Evolutionary conservation across 164 flowering plant species (phyloP).

Genomic region (Amborella trichopoda): DNA sequence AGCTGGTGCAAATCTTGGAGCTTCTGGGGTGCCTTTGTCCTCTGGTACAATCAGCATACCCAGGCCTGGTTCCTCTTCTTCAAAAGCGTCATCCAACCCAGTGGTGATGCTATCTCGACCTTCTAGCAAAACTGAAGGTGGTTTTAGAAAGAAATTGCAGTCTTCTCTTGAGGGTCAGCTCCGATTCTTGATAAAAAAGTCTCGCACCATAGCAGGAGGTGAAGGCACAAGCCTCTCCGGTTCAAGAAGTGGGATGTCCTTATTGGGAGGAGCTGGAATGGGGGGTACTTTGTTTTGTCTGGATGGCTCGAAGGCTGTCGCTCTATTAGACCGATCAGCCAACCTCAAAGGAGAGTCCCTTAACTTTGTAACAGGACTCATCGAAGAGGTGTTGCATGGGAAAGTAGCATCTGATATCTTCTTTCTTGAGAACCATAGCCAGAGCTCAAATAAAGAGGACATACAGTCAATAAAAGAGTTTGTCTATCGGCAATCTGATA

Average conservation of each 20-base stretch:
- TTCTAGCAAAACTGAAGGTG: slow-evolving; percentile 51
- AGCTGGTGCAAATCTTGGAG: neutral
- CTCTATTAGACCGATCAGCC: slow-evolving; percentile 40
- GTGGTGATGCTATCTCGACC: slow-evolving; percentile 85
- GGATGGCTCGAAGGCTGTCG: slow-evolving; percentile 71
- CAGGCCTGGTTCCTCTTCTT: slow-evolving; percentile 53
- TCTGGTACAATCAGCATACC: slow-evolving; percentile 24
- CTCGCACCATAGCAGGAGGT: slow-evolving; percentile 44
- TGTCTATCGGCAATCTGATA: slow-evolving; percentile 61
- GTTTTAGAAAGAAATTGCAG: slow-evolving; percentile 62
- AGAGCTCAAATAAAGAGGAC: slow-evolving; percentile 49
- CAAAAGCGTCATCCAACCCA: too few relatives aligned
- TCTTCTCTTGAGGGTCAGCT: slow-evolving; percentile 83
- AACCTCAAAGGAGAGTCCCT: slow-evolving; percentile 61
- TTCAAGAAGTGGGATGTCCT: slow-evolving; percentile 28
- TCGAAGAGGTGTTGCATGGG: slow-evolving; percentile 55
- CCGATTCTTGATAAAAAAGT: slow-evolving; percentile 74
- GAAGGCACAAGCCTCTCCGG: slow-evolving; percentile 45
- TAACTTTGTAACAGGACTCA: slow-evolving; percentile 51
- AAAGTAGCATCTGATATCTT: slow-evolving; percentile 62
- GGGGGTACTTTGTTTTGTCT: slow-evolving; percentile 55
- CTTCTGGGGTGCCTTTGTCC: slow-evolving; percentile 20
- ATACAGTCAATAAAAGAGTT: slow-evolving; percentile 59
- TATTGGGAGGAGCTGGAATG: slow-evolving; percentile 2
- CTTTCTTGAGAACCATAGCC: slow-evolving; percentile 54